Evolutionary conservation across 257 asterid genomes (phyloP).

Genomic region (Lycium barbarum): DNA sequence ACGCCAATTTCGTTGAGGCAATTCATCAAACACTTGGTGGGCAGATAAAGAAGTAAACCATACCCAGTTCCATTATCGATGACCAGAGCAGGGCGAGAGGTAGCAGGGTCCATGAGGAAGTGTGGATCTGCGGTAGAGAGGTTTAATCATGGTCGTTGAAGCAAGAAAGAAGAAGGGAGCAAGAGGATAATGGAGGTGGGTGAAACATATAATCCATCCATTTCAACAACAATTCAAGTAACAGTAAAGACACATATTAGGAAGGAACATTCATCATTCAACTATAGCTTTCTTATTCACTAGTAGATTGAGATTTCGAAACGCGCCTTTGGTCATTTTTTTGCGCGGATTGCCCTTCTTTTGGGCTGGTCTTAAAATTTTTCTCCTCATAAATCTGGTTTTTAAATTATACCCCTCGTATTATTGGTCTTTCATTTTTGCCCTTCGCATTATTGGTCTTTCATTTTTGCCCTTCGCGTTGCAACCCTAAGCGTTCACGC

Average conservation of each 20-base stretch:
- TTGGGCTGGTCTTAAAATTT: too few relatives aligned
- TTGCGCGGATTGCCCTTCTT: too few relatives aligned
- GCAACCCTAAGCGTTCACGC: too few relatives aligned
- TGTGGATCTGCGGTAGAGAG: slow-evolving; percentile 49
- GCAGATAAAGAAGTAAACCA: not conserved
- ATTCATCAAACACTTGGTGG: slow-evolving; percentile 43
- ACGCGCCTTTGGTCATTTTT: not conserved
- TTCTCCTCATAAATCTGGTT: not conserved
- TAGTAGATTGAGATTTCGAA: not conserved
- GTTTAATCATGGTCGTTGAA: slow-evolving; percentile 62
- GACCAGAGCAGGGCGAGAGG: slow-evolving; percentile 89
- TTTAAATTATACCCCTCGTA: too few relatives aligned
- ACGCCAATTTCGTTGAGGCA: slow-evolving; percentile 33
- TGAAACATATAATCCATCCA: slow-evolving; percentile 41
- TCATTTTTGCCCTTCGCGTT: too few relatives aligned
- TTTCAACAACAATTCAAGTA: slow-evolving; percentile 29
- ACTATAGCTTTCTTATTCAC: not conserved
- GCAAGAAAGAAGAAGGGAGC: slow-evolving; percentile 21
- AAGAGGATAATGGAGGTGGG: slow-evolving; percentile 31
- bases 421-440: too few relatives aligned
- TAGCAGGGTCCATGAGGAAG: slow-evolving; percentile 75
- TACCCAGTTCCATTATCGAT: slow-evolving; percentile 99
- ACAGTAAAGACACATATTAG: slow-evolving; percentile 16
- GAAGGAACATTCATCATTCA: slow-evolving; percentile 22
- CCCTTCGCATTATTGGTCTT: too few relatives aligned